Percentiles rank a stretch among this genome's conserved stretches.
phyloP scores from a whole-genome alignment of 179 eudicot genomes.

The Amaranthus tricolor region DNA sequence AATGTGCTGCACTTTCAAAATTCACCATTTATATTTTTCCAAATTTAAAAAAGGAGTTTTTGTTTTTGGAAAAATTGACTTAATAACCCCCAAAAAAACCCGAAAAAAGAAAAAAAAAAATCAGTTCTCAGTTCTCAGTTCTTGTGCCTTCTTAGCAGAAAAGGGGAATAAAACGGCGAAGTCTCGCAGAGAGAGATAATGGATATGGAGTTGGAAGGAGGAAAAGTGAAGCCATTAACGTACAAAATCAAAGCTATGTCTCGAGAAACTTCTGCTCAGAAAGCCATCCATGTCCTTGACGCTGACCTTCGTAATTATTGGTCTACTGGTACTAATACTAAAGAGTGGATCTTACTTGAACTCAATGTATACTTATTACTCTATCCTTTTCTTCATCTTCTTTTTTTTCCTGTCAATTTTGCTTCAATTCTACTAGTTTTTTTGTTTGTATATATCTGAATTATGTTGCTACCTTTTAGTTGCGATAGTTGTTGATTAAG shows the following conservation, averaged over 20 bases:
- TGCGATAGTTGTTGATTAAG: neutral
- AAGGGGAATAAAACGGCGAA: neutral
- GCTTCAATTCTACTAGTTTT: neutral
- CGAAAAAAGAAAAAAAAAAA: no score
- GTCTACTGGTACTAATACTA: slow-evolving; percentile 78
- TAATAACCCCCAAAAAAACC: no score
- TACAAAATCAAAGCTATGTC: slow-evolving; percentile 77
- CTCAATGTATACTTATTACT: slow-evolving; percentile 41
- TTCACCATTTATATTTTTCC: no score
- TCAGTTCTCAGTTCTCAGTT: neutral
- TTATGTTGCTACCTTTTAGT: neutral
- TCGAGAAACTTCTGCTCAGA: slow-evolving; percentile 71
- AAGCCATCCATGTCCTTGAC: slow-evolving; percentile 57
- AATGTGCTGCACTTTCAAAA: no score
- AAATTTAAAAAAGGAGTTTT: no score
- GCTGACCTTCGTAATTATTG: slow-evolving; percentile 72
- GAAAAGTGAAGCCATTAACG: slow-evolving; percentile 51
- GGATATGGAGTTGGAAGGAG: slow-evolving; percentile 56
- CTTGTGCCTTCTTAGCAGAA: neutral
- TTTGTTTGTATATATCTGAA: neutral
- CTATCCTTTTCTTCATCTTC: neutral
- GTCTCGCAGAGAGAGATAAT: slow-evolving; percentile 13
- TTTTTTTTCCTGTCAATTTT: neutral
- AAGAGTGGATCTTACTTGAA: slow-evolving; percentile 85
- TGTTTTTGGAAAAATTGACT: no score